Base-by-base conservation (phyloP, 257 asterid species). In the Solanum dulcamara region DNA sequence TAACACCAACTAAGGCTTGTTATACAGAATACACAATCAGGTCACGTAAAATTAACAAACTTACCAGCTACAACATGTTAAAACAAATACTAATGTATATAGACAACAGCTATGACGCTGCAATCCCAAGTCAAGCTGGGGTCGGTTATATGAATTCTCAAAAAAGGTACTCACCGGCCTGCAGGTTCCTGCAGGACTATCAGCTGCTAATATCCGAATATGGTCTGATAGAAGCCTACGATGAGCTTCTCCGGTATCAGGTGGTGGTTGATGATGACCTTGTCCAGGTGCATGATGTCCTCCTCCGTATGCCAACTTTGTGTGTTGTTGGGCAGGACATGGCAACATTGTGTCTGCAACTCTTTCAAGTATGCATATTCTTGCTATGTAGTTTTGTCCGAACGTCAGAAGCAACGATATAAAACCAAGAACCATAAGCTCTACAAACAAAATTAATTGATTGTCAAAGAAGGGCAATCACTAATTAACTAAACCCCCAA, bases 341-440 rank as follows among this genome's bases (percentile, higher is more conserved):
- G 99, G 98, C 89, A 94, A 87, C 97, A 96, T 94, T 8, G 98
- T 95, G 84, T 88, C 59, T 60, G 93, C 94, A 9, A 88, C 30
- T 26, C 81, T 35, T 18, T 86, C 88, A 35, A 97, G 92, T 81
- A 96, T 93, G 90, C 99, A 96, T 32, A 96, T 85, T 84, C 59
- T 82, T 10, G 93, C 87, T 30, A 96, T 96, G 97, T 92, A 94
- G 90, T 87, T 94, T 88, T 96, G 99, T 18, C 98, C 94, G 59
- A 96, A 96, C 57, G 98, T 95, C 72, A 96, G 87, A 70, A 96
- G 90, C 68, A 96, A 88, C 83, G 99, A 96, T 88, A 96, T 96
- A 91, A 96, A 96, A 37, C 99, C 99, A 84, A 96, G 86, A 89
- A 95, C 92, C 99, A 96, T 96, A 89, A 96, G 98, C 93, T 96